Evolutionary conservation across 1,284 basidiomycete species (phyloP).

Genomic region (Leccinum pachyderme): DNA sequence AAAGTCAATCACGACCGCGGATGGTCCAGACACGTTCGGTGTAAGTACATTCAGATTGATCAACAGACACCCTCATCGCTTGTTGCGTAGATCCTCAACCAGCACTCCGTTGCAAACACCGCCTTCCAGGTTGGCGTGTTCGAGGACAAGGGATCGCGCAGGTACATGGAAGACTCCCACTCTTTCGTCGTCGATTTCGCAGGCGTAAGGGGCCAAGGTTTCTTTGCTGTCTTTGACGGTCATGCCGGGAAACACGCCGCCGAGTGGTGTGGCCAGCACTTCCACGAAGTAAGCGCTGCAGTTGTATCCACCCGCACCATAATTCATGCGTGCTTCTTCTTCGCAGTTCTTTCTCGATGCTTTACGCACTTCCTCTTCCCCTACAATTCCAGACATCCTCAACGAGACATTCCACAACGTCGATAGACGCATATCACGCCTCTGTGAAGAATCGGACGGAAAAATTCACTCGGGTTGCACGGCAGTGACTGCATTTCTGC

Average conservation of each 20-base stretch:
- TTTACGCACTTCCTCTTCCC: slow-evolving; percentile 47
- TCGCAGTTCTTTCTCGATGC: slow-evolving; percentile 54
- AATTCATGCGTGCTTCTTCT: slow-evolving; percentile 6
- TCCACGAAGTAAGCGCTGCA: slow-evolving; percentile 71
- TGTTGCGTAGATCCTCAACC: slow-evolving; percentile 50
- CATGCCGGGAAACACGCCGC: slow-evolving; percentile 99
- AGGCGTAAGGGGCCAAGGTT: slow-evolving; percentile 89
- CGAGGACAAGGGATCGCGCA: slow-evolving; percentile 87
- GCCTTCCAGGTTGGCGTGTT: slow-evolving; percentile 84
- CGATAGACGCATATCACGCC: slow-evolving; percentile 76
- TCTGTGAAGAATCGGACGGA: slow-evolving; percentile 81
- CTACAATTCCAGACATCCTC: slow-evolving; percentile 82
- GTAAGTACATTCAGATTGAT: slow-evolving; percentile 43
- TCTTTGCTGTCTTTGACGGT: slow-evolving; percentile 98
- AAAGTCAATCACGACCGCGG: slow-evolving; percentile 71
- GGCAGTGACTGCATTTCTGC: slow-evolving; percentile 94
- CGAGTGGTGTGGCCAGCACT: slow-evolving; percentile 97
- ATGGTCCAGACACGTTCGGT: slow-evolving; percentile 70
- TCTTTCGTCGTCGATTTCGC: slow-evolving; percentile 95
- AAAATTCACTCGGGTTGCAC: slow-evolving; percentile 97
- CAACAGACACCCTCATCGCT: slow-evolving; percentile 2
- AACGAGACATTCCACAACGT: slow-evolving; percentile 94
- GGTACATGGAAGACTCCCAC: slow-evolving; percentile 98
- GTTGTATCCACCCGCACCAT: neutral
- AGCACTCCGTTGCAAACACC: slow-evolving; percentile 54